These are phyloP conservation scores for Colletotrichum sidae DNA, from an alignment of 2,329 filamentous ascomycete genomes.

Conservation along the genomic window DNA sequence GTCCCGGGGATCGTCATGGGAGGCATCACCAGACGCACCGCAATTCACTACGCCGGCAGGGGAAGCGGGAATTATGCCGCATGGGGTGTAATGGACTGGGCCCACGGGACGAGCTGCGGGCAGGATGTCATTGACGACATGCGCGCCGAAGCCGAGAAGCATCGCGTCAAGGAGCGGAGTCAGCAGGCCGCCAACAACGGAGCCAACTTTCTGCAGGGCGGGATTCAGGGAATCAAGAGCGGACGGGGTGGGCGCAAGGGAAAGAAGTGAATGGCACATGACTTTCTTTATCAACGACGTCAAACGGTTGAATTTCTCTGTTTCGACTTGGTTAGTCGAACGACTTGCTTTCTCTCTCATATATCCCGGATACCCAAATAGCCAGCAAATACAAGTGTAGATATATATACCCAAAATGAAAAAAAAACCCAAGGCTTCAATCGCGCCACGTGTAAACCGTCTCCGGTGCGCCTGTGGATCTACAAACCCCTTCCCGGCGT, in stretches of 20 bases:
- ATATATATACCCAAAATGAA: constrained; percentile 5
- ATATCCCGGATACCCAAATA: constrained; percentile 23
- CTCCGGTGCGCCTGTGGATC: constrained; percentile 16
- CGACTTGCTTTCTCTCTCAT: constrained; percentile 25
- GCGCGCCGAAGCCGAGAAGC: constrained; percentile 67
- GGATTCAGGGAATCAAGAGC: constrained; percentile 38
- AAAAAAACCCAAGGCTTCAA: background rate
- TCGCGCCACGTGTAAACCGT: background rate
- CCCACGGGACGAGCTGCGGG: constrained; percentile 66
- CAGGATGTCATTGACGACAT: constrained; percentile 65
- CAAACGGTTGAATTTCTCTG: background rate
- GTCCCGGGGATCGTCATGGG: constrained; percentile 66
- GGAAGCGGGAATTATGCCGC: constrained; percentile 71
- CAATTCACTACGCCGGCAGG: constrained; percentile 66
- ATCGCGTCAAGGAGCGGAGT: constrained; percentile 58
- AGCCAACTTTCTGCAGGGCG: constrained; percentile 47
- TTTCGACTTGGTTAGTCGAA: background rate
- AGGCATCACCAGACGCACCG: constrained; percentile 58
- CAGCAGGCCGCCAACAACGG: constrained; percentile 48
- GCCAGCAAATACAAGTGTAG: constrained; percentile 18
- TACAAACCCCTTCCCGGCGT: background rate
- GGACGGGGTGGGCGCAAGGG: constrained; percentile 41
- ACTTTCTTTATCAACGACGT: background rate
- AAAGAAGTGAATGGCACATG: constrained; percentile 34
- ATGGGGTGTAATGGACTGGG: constrained; percentile 73